These are phyloP conservation scores for Cercospora citrullina DNA, from an alignment of 2,329 filamentous ascomycete genomes.

Conservation along the genomic window DNA sequence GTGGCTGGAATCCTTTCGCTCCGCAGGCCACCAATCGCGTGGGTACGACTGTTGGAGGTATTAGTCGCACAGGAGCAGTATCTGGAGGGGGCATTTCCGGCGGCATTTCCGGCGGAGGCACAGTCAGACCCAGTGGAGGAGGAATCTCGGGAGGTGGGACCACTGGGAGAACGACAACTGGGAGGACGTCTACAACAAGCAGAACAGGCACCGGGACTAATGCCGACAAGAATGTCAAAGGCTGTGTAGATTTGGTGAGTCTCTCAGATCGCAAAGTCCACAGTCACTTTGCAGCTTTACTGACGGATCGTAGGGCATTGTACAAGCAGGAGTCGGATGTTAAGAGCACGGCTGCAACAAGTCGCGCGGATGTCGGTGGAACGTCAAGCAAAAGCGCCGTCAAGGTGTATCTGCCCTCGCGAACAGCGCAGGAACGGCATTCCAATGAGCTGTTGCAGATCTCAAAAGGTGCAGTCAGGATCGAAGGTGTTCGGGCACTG, in stretches of 20 bases:
- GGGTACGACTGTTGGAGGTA: background rate
- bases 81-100: background rate
- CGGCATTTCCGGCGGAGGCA: background rate
- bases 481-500: background rate
- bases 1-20: background rate
- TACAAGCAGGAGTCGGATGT: background rate
- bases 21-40: background rate
- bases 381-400: background rate
- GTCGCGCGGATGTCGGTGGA: background rate
- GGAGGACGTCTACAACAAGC: background rate
- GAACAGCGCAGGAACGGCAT: background rate
- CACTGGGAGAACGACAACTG: background rate
- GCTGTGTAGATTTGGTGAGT: background rate
- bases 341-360: background rate
- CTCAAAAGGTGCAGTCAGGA: background rate
- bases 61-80: background rate
- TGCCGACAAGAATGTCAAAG: background rate
- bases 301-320: background rate
- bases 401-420: background rate
- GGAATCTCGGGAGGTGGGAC: background rate
- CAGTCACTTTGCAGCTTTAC: background rate
- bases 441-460: background rate
- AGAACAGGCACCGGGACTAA: background rate
- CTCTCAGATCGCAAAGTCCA: background rate
- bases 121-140: background rate